A percentile compares a stretch with the other conserved stretches of the same genome.
phyloP scores from a whole-genome alignment of 2,329 filamentous ascomycete species.

The Botrytis tulipae region DNA sequence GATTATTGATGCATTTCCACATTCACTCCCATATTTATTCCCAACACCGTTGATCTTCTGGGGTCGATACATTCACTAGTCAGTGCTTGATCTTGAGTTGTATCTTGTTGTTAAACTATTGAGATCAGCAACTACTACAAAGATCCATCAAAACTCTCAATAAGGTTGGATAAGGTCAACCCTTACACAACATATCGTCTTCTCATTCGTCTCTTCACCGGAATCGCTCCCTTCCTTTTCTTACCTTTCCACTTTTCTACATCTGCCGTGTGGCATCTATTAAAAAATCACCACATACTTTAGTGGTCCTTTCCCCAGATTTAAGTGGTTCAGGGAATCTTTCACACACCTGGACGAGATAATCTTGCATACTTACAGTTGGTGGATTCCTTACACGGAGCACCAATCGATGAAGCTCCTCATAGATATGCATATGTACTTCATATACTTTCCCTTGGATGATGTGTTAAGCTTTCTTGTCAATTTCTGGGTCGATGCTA shows the following conservation, averaged over 20 bases:
- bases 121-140: background rate
- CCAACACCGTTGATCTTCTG: background rate
- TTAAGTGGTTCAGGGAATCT: background rate
- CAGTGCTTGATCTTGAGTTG: background rate
- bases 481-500: background rate
- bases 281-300: background rate
- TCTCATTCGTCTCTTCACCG: background rate
- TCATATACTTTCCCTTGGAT: background rate
- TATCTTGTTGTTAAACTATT: background rate
- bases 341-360: background rate
- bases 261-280: background rate
- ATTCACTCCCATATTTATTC: background rate
- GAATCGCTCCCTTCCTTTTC: background rate
- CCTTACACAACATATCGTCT: background rate
- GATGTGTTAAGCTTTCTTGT: background rate
- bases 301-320: conserved; percentile 5
- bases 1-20: background rate
- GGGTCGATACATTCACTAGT: background rate
- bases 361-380: conserved; percentile 14
- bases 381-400: background rate
- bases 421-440: background rate
- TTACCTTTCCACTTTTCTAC: background rate
- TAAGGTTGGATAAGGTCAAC: background rate
- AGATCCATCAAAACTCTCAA: background rate
- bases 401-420: background rate